These are phyloP conservation scores for Pisolithus sp. DNA, from an alignment of 768 basidiomycete species.

Conservation along the genomic window DNA sequence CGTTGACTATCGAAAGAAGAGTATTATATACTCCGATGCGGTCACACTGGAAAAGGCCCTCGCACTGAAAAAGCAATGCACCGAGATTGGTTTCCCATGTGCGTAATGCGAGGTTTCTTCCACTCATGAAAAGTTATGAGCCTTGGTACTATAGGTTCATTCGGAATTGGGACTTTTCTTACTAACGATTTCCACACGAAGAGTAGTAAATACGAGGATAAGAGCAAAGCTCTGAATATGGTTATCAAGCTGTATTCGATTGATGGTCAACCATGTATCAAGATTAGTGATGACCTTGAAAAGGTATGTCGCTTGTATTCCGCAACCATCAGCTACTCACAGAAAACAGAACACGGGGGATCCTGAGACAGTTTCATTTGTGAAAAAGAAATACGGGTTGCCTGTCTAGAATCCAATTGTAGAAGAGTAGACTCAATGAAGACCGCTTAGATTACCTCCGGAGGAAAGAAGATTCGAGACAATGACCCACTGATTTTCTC, in stretches of 20 bases:
- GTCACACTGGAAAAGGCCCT: conserved; percentile 68
- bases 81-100: conserved; percentile 68
- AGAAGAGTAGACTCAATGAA: neutral
- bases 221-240: conserved; percentile 84
- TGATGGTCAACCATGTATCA: conserved; percentile 71
- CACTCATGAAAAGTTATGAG: neutral
- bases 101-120: neutral
- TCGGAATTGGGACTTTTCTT: conserved; percentile 90
- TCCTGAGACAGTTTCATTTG: conserved; percentile 46
- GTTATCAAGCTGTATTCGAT: conserved; percentile 88
- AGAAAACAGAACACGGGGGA: conserved; percentile 63
- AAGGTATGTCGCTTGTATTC: conserved; percentile 47
- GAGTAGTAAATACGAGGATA: conserved; percentile 41
- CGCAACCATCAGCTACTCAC: neutral
- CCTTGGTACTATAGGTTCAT: conserved; percentile 49
- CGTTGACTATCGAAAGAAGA: conserved; percentile 58
- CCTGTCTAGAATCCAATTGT: neutral
- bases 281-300: conserved; percentile 86
- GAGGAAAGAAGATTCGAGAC: no score
- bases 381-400: conserved; percentile 36
- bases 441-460: neutral
- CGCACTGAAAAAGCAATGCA: conserved; percentile 61
- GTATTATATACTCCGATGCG: conserved; percentile 80
- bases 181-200: conserved; percentile 76
- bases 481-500: no score